These are phyloP conservation scores for Aspergillus vadensis DNA, from an alignment of 2,329 filamentous ascomycete genomes.

Conservation along the genomic window DNA sequence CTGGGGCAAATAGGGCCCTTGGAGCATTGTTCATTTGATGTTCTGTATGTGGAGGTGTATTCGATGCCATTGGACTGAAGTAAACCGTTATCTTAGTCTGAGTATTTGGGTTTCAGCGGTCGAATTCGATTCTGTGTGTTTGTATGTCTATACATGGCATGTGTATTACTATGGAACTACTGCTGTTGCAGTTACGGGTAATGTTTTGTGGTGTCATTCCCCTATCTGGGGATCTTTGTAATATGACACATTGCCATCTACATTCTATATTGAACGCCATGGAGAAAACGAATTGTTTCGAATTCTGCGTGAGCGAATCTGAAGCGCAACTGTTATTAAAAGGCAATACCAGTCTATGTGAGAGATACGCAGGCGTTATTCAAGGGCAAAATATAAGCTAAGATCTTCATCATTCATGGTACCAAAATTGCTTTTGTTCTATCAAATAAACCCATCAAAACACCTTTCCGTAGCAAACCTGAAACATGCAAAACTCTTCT, in stretches of 20 bases:
- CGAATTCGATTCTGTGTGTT: too few species aligned
- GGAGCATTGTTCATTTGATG: too few species aligned
- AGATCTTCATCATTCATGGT: background rate
- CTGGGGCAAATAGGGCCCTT: too few species aligned
- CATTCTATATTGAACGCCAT: background rate
- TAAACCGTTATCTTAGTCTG: too few species aligned
- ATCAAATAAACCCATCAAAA: conserved; percentile 21
- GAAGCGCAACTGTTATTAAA: too few species aligned
- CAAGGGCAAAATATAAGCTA: background rate
- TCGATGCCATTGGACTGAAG: too few species aligned
- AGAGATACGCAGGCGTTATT: background rate
- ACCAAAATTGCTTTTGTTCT: conserved; percentile 14
- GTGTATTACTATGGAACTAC: background rate
- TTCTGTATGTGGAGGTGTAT: too few species aligned
- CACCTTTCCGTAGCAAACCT: conserved; percentile 19
- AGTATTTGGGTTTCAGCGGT: too few species aligned
- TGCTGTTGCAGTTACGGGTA: background rate
- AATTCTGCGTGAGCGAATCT: background rate
- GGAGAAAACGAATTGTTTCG: background rate
- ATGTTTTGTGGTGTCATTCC: background rate
- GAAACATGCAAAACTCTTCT: conserved; percentile 18
- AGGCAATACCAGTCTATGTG: background rate
- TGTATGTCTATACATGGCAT: too few species aligned
- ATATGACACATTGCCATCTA: background rate
- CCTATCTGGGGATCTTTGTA: too few species aligned